Conservation (phyloP, 2,329 filamentous ascomycete genomes). For the Colletotrichum brevisporum region DNA sequence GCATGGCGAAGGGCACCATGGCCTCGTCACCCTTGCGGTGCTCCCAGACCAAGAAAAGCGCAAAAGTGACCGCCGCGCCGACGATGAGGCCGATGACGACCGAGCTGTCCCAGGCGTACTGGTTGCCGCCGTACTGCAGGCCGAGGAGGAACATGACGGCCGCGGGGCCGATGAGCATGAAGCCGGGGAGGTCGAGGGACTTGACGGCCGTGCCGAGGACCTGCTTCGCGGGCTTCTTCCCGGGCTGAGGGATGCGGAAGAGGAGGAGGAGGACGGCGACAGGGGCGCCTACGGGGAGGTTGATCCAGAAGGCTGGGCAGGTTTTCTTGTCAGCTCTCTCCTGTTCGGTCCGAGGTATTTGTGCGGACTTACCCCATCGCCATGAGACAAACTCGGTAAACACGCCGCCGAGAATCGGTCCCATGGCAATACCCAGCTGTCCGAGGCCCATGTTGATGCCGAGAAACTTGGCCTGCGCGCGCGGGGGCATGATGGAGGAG, state of each 20-base stretch:
- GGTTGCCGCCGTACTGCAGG: slow-evolving; percentile 58
- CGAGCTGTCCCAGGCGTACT: slow-evolving; percentile 56
- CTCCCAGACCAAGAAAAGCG: slow-evolving; percentile 59
- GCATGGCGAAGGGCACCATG: slow-evolving; percentile 63
- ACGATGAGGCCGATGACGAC: slow-evolving; percentile 57
- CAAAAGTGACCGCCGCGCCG: slow-evolving; percentile 50
- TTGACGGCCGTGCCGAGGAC: slow-evolving; percentile 28
- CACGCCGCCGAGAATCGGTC: slow-evolving; percentile 50
- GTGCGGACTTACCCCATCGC: slow-evolving; percentile 44
- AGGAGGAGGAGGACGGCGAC: slow-evolving; percentile 28
- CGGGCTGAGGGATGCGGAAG: slow-evolving; percentile 44
- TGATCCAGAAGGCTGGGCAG: slow-evolving; percentile 45
- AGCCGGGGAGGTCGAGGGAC: slow-evolving; percentile 58
- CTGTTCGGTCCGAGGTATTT: background rate
- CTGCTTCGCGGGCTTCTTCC: slow-evolving; percentile 16
- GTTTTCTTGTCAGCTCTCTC: slow-evolving; percentile 1
- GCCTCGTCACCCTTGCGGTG: slow-evolving; percentile 59
- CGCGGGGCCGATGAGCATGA: slow-evolving; percentile 57
- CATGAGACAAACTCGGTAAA: slow-evolving; percentile 43
- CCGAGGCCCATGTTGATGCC: slow-evolving; percentile 44
- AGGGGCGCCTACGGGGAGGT: slow-evolving; percentile 45
- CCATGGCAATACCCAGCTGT: slow-evolving; percentile 41
- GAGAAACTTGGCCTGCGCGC: slow-evolving; percentile 53
- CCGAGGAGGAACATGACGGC: slow-evolving; percentile 59
- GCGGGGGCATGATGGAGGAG: slow-evolving; percentile 53